These are phyloP conservation scores for Silybum marianum DNA, from an alignment of 129 eudicot species.

Conservation along the genomic window DNA sequence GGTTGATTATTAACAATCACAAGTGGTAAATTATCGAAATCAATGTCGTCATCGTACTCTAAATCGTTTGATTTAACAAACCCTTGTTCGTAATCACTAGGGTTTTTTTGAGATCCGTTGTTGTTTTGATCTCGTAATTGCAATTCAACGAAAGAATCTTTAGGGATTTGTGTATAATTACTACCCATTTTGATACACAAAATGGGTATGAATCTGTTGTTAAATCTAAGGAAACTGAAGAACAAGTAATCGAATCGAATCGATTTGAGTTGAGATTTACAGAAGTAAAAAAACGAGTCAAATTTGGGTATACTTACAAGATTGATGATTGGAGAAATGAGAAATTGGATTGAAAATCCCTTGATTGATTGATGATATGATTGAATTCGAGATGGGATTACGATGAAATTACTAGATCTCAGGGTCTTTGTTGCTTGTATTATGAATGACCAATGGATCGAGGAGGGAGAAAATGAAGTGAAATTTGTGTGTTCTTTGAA, in stretches of 20 bases:
- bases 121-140: constrained; percentile 42
- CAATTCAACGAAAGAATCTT: constrained; percentile 51
- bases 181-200: constrained; percentile 38
- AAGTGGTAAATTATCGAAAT: constrained; percentile 66
- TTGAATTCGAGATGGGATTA: constrained; percentile 1
- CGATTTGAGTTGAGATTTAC: constrained; percentile 10
- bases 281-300: not conserved
- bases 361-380: not conserved
- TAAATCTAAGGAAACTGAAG: constrained; percentile 9
- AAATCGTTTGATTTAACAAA: constrained; percentile 22
- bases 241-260: not conserved
- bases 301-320: constrained; percentile 22
- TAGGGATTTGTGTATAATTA: constrained; percentile 56
- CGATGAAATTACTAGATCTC: constrained; percentile 28
- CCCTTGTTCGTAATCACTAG: not conserved
- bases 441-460: constrained; percentile 31
- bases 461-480: constrained; percentile 23
- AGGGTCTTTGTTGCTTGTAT: constrained; percentile 12
- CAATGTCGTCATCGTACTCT: constrained; percentile 48
- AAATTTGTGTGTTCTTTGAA: not conserved
- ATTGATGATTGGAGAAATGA: constrained; percentile 14
- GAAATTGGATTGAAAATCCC: constrained; percentile 8
- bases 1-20: constrained; percentile 14
- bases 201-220: constrained; percentile 7
- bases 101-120: constrained; percentile 34